Percentiles rank a stretch among this genome's conserved stretches.
Evolutionary conservation across 2,329 filamentous ascomycete genomes (phyloP).

Genomic region (Colletotrichum sp.): DNA sequence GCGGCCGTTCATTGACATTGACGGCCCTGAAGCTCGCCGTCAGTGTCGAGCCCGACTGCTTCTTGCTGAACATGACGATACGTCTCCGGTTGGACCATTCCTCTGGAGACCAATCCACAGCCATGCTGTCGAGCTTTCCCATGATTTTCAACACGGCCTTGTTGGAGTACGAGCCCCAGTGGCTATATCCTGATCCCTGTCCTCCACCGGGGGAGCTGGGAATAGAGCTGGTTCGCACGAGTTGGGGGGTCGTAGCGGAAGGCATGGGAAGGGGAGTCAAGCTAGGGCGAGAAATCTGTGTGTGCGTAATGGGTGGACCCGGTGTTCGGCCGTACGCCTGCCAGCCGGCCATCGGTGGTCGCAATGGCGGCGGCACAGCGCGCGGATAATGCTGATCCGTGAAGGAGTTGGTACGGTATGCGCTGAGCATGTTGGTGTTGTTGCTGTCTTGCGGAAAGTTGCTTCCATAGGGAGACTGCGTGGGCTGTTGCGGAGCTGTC

Average conservation of each 20-base stretch:
- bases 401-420: conserved; percentile 59
- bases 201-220: conserved; percentile 41
- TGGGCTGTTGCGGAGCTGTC: conserved; percentile 47
- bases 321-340: conserved; percentile 39
- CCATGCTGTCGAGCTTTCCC: conserved; percentile 86
- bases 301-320: conserved; percentile 44
- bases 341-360: conserved; percentile 46
- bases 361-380: conserved; percentile 35
- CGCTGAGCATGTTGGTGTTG: conserved; percentile 60
- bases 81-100: conserved; percentile 81
- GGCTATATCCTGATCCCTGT: conserved; percentile 66
- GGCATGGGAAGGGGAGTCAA: conserved; percentile 56
- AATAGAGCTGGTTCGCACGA: conserved; percentile 63
- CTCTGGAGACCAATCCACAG: conserved; percentile 79
- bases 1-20: conserved; percentile 76
- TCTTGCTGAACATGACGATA: conserved; percentile 86
- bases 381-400: conserved; percentile 50
- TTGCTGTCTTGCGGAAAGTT: conserved; percentile 43
- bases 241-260: conserved; percentile 48
- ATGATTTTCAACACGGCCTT: conserved; percentile 87
- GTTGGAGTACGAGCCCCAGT: conserved; percentile 80
- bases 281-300: conserved; percentile 48
- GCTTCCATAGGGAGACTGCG: conserved; percentile 35
- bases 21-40: conserved; percentile 81
- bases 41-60: conserved; percentile 82